These are phyloP conservation scores for Euryodendron excelsum DNA, from an alignment of 148 eudicot species.

Conservation along the genomic window DNA sequence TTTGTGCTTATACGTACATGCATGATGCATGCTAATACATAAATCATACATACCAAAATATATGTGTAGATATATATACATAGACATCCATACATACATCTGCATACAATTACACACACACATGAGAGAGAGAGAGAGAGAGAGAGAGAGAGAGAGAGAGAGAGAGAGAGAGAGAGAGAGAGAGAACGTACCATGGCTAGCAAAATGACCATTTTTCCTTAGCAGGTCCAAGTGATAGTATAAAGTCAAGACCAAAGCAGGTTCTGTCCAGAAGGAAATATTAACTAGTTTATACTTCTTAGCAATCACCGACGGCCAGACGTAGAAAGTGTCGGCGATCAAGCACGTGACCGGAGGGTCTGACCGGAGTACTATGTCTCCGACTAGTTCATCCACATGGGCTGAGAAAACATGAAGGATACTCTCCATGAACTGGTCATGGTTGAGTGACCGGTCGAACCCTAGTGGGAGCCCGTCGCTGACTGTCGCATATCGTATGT, in stretches of 20 bases:
- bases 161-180: neutral
- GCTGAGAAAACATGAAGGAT: constrained; percentile 36
- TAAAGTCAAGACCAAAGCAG: constrained; percentile 41
- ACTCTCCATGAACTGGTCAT: constrained; percentile 45
- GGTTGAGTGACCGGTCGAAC: constrained; percentile 45
- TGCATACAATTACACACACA: too few species aligned
- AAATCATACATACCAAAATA: too few species aligned
- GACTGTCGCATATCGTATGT: constrained; percentile 47
- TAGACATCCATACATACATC: too few species aligned
- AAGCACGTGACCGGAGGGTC: constrained; percentile 31
- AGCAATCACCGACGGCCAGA: constrained; percentile 41
- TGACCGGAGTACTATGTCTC: constrained; percentile 15
- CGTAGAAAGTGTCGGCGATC: constrained; percentile 47
- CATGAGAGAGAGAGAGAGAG: too few species aligned
- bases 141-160: neutral
- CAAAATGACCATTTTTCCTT: constrained; percentile 23
- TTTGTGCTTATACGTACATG: too few species aligned
- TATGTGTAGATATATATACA: too few species aligned
- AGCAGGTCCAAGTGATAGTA: constrained; percentile 47
- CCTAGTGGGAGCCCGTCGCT: constrained; percentile 47
- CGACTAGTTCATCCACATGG: constrained; percentile 44
- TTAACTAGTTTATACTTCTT: constrained; percentile 32
- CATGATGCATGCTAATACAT: too few species aligned
- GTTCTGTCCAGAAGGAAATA: constrained; percentile 55
- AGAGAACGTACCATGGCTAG: neutral